Percentiles rank a stretch among this genome's conserved stretches.
Evolutionary conservation across 352 stramenopile species (phyloP).

Genomic region (Globisporangium megalacanthum): DNA sequence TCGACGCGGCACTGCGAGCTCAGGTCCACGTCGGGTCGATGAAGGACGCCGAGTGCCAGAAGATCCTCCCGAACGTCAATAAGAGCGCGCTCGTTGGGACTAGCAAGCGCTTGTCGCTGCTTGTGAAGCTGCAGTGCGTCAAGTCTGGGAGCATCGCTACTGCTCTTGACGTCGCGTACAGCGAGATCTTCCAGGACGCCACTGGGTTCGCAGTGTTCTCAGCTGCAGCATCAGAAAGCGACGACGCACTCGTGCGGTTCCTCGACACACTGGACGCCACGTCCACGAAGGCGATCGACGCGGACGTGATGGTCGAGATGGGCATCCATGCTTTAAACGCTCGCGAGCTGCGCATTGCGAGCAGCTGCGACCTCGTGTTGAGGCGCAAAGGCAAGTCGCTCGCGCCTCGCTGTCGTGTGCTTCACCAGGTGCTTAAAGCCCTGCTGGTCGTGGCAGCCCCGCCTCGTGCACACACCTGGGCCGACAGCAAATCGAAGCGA

Average conservation of each 20-base stretch:
- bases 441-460: slow-evolving; percentile 30
- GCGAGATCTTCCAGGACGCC: slow-evolving; percentile 58
- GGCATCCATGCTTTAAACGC: slow-evolving; percentile 47
- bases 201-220: slow-evolving; percentile 38
- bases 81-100: slow-evolving; percentile 22
- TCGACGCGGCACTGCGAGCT: slow-evolving; percentile 60
- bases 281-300: slow-evolving; percentile 33
- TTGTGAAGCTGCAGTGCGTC: slow-evolving; percentile 64
- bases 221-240: slow-evolving; percentile 14
- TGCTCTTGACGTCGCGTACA: slow-evolving; percentile 35
- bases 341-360: slow-evolving; percentile 24
- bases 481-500: slow-evolving; percentile 14
- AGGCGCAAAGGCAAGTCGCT: slow-evolving; percentile 51
- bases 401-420: slow-evolving; percentile 31
- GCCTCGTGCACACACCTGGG: neutral
- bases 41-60: slow-evolving; percentile 75
- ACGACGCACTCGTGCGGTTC: slow-evolving; percentile 33
- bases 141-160: slow-evolving; percentile 41
- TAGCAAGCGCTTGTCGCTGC: slow-evolving; percentile 34
- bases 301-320: slow-evolving; percentile 50
- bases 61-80: slow-evolving; percentile 58
- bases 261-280: slow-evolving; percentile 23
- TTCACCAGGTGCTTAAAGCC: slow-evolving; percentile 53
- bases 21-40: slow-evolving; percentile 70
- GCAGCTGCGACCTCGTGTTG: slow-evolving; percentile 42